Base-by-base conservation (phyloP, 192 early-diverging fungal species). In the Rhizophlyctis rosea region DNA sequence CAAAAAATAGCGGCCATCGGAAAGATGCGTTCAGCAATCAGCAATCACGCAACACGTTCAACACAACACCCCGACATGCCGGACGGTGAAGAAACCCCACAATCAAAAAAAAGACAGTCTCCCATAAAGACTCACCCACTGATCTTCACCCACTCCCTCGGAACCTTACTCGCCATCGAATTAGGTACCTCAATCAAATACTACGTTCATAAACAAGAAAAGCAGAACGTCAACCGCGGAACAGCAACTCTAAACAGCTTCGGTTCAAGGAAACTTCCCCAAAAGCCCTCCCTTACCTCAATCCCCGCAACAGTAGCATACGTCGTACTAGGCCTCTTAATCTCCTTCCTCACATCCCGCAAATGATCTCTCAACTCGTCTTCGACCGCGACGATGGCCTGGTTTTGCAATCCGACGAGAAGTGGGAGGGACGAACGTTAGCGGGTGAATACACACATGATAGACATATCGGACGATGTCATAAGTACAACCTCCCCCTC, bases 121-220 rank as follows among this genome's bases (percentile, higher is more conserved):
- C n/a, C n/a, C n/a, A n/a, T 24, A 30, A 27, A 29, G 18, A 5
- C 62, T 61, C 34, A 76, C 70, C 9, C 59, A 72, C 70, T 72
- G 18, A 91, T 77, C 50, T 86, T 87, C 59, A 88, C 62, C 93
- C 93, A 95, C 47, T 82, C 64, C 18, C 68, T 70, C 0, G 93
- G 91, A 0, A 89, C 83, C 16, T 75, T 76, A n/a, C 71, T 71
- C 0, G 74, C 73, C 16, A 75, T 65, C 5, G 74, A 62, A 55
- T 77, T 81, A 18, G 81, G 84, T 36, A 92, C 67, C 67, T 93
- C 91, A 11, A 93, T 68, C 47, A 92, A 68, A 58, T 89, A 91
- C 76, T 65, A n/a, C n/a, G n/a, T n/a, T n/a, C 33, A 31, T 28
- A 3, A 31, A 39, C 54, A 9, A 47, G 29, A 59, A 31, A 48